Evolutionary conservation across 371 early-diverging fungal genomes (phyloP).

Genomic region (Rhizopus delemar): DNA sequence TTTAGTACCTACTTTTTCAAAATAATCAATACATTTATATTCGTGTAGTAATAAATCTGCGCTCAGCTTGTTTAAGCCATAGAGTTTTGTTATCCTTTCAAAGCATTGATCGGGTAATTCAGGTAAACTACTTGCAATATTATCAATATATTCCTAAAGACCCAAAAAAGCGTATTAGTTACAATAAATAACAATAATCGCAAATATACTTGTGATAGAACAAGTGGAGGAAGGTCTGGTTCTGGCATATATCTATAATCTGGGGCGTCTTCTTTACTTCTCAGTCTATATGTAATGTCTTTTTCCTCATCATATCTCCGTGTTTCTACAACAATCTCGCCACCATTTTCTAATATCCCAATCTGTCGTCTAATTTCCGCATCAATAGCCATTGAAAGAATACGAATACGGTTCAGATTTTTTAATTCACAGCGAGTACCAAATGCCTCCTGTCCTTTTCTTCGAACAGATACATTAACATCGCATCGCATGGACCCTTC

Average conservation of each 20-base stretch:
- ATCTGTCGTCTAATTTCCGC: slow-evolving; percentile 82
- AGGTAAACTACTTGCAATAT: slow-evolving; percentile 51
- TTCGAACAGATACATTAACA: slow-evolving; percentile 84
- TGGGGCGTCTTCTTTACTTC: slow-evolving; percentile 81
- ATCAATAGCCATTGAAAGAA: slow-evolving; percentile 73
- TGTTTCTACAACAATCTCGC: slow-evolving; percentile 68
- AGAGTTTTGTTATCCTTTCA: slow-evolving; percentile 62
- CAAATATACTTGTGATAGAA: slow-evolving; percentile 41
- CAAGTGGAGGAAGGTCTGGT: slow-evolving; percentile 77
- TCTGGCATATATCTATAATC: slow-evolving; percentile 96
- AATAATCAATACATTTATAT: slow-evolving; percentile 71
- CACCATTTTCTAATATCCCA: slow-evolving; percentile 54
- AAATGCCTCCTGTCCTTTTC: slow-evolving; percentile 44
- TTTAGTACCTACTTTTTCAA: slow-evolving; percentile 56
- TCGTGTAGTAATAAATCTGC: slow-evolving; percentile 71
- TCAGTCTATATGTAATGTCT: slow-evolving; percentile 63
- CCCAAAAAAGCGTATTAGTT: too few relatives aligned
- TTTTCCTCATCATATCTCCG: slow-evolving; percentile 72
- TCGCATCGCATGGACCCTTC: slow-evolving; percentile 92
- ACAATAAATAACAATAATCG: not conserved
- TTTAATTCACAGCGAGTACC: slow-evolving; percentile 87
- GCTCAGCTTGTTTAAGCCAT: slow-evolving; percentile 58
- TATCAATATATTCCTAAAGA: slow-evolving; percentile 50
- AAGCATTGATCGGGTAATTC: slow-evolving; percentile 74
- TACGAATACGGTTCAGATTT: slow-evolving; percentile 81